Conservation (phyloP, 225 moss, liverwort and hornwort species). For the Pseudisothecium myosuroides region DNA sequence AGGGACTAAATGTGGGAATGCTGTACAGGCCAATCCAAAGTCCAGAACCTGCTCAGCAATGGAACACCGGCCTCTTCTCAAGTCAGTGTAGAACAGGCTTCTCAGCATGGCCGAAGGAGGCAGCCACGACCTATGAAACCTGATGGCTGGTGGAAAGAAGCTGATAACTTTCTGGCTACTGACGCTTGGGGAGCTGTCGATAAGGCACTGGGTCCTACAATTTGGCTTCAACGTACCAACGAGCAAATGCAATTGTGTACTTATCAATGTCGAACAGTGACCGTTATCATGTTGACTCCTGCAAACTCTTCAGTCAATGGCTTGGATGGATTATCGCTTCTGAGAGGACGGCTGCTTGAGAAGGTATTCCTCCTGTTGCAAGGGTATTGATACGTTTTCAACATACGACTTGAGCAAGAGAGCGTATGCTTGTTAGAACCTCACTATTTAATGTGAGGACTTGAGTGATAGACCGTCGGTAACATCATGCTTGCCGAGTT, state of each 20-base stretch:
- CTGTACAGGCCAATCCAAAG: conserved; percentile 29
- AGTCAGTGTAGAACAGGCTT: conserved; percentile 6
- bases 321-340: conserved; percentile 30
- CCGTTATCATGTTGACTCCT: conserved; percentile 53
- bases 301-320: conserved; percentile 31
- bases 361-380: conserved; percentile 32
- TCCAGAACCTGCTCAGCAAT: conserved; percentile 25
- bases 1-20: neutral
- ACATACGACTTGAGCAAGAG: neutral
- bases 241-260: conserved; percentile 58
- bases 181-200: conserved; percentile 57
- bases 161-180: conserved; percentile 66
- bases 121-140: conserved; percentile 63
- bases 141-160: conserved; percentile 92
- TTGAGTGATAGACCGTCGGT: neutral
- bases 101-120: conserved; percentile 14
- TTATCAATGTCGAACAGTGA: conserved; percentile 59
- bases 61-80: conserved; percentile 15
- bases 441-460: neutral
- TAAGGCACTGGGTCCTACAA: conserved; percentile 36
- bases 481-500: neutral
- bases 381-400: neutral
- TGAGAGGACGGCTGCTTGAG: conserved; percentile 55
- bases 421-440: neutral
- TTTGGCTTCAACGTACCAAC: conserved; percentile 51